phyloP scores from a whole-genome alignment of 176 grass and related monocot species.

The Otatea glauca region DNA sequence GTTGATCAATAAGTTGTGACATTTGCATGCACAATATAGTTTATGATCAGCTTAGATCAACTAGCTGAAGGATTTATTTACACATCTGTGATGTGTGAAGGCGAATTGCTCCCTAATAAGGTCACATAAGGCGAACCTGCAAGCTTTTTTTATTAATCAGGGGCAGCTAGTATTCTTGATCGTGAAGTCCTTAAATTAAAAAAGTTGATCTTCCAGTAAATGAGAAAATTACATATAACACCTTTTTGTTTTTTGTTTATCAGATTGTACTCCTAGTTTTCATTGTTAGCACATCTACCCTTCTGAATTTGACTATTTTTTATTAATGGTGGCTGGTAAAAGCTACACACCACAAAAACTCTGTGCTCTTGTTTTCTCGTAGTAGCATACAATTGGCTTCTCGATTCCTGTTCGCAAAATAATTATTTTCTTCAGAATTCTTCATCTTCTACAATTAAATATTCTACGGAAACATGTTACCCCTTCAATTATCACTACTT shows the following conservation, averaged over 20 bases:
- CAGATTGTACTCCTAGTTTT: background rate
- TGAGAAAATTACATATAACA: background rate
- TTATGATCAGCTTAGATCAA: slow-evolving; percentile 38
- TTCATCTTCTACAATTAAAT: too few species aligned
- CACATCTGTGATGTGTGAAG: background rate
- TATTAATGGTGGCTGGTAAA: background rate
- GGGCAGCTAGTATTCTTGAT: background rate
- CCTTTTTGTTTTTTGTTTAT: slow-evolving; percentile 8
- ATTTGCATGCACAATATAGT: slow-evolving; percentile 30
- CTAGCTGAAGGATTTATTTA: background rate
- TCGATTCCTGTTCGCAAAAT: background rate
- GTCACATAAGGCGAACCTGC: background rate
- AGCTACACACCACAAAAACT: too few species aligned
- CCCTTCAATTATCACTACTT: too few species aligned
- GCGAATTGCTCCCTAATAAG: background rate
- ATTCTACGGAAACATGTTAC: too few species aligned
- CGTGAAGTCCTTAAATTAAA: background rate
- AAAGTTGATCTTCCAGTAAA: background rate
- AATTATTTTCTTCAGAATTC: background rate
- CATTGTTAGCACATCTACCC: background rate
- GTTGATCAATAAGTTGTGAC: slow-evolving; percentile 36
- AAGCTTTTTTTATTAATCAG: background rate
- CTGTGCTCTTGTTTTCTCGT: background rate
- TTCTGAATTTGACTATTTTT: background rate
- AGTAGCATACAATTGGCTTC: background rate